Evolutionary conservation across 2,329 filamentous ascomycete species (phyloP).

Genomic region (Pseudohalonectria lignicola): DNA sequence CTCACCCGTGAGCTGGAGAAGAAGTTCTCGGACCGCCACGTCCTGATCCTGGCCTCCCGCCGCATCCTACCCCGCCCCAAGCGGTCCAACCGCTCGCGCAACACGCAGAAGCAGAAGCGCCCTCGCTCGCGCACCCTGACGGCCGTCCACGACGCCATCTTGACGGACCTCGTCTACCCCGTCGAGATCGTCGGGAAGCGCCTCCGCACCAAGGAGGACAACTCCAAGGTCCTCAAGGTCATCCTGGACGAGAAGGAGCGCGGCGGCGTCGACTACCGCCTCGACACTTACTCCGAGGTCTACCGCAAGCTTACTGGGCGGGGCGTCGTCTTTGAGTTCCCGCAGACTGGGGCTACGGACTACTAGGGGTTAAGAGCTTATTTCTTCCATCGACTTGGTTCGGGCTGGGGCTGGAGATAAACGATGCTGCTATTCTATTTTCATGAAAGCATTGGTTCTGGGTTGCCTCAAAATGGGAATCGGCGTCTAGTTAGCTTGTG

Average conservation of each 20-base stretch:
- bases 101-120: constrained; percentile 96
- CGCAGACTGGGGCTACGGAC: constrained; percentile 66
- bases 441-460: constrained; percentile 5
- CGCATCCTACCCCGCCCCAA: constrained; percentile 98
- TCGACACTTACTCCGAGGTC: constrained; percentile 99
- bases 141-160: constrained; percentile 97
- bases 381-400: background rate
- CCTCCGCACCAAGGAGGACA: constrained; percentile 96
- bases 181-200: constrained; percentile 99
- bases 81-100: constrained; percentile 93
- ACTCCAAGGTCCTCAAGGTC: constrained; percentile 97
- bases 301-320: constrained; percentile 97
- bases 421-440: constrained; percentile 1
- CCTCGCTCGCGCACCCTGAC: constrained; percentile 96
- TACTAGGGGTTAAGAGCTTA: constrained; percentile 49
- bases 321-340: constrained; percentile 97
- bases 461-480: constrained; percentile 12
- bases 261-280: constrained; percentile 96
- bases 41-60: constrained; percentile 96
- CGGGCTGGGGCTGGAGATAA: background rate
- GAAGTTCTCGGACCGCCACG: constrained; percentile 99
- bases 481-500: constrained; percentile 20
- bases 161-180: constrained; percentile 95
- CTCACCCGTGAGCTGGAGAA: constrained; percentile 99
- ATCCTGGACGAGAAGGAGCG: constrained; percentile 99